Conservation (phyloP, 2,329 filamentous ascomycete genomes). For the Alternaria ventricosa region DNA sequence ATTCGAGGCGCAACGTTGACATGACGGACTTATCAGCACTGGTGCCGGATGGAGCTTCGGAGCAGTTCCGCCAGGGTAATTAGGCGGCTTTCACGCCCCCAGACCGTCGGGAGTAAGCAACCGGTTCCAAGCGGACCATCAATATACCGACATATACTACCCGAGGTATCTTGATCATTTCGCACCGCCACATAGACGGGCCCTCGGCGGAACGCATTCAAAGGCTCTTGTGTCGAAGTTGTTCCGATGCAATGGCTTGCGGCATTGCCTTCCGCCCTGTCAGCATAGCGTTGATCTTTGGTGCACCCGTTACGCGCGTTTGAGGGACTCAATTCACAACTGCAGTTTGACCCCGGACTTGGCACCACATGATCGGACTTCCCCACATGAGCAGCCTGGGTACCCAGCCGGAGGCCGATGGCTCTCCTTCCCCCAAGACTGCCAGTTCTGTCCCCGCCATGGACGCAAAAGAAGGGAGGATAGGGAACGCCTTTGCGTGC, state of each 20-base stretch:
- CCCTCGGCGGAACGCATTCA: constrained; percentile 13
- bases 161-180: constrained; percentile 35
- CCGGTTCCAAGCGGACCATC: constrained; percentile 34
- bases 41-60: constrained; percentile 23
- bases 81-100: constrained; percentile 16
- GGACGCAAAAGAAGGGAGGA: constrained; percentile 45
- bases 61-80: constrained; percentile 16
- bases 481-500: constrained; percentile 47
- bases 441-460: constrained; percentile 38
- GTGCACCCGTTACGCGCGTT: constrained; percentile 14
- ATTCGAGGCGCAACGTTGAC: constrained; percentile 8
- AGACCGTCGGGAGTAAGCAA: constrained; percentile 31
- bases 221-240: constrained; percentile 13
- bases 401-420: constrained; percentile 33
- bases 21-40: not conserved
- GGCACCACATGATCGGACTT: constrained; percentile 43
- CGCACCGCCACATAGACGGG: constrained; percentile 24
- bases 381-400: constrained; percentile 38
- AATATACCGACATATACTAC: constrained; percentile 35
- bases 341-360: constrained; percentile 32
- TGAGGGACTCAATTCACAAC: constrained; percentile 19
- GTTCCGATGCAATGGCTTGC: constrained; percentile 14
- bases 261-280: constrained; percentile 13
- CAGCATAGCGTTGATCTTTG: constrained; percentile 14
- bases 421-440: constrained; percentile 34